phyloP scores from a whole-genome alignment of 495 filamentous ascomycete genomes.

The Umbilicaria muhlenbergii region DNA sequence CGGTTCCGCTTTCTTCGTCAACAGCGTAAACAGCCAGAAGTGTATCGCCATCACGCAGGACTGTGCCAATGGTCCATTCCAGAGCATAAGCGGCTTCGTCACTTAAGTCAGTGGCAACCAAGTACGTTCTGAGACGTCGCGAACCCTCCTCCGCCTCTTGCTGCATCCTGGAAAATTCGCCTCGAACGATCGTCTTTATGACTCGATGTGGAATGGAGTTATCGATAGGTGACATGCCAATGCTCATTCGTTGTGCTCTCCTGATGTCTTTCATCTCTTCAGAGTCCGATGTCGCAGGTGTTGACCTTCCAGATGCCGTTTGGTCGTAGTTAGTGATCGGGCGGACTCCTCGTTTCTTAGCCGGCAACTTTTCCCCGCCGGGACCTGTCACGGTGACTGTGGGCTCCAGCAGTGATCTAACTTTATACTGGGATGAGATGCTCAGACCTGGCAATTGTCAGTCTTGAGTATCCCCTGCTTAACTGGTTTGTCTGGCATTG shows the following conservation, averaged over 20 bases:
- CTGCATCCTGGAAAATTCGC: constrained; percentile 59
- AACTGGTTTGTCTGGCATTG: neutral
- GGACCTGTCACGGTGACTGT: constrained; percentile 49
- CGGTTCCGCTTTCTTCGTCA: constrained; percentile 63
- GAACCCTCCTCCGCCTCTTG: constrained; percentile 59
- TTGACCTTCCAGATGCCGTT: constrained; percentile 49
- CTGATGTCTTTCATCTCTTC: constrained; percentile 78
- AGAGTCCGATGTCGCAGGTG: constrained; percentile 71
- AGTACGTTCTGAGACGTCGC: constrained; percentile 66
- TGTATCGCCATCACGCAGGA: constrained; percentile 90
- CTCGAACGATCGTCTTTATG: constrained; percentile 76
- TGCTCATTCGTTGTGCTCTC: constrained; percentile 66
- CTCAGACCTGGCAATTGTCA: constrained; percentile 16
- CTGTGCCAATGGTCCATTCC: constrained; percentile 93
- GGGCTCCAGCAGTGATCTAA: constrained; percentile 45
- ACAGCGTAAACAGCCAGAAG: constrained; percentile 82
- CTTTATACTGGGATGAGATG: constrained; percentile 24
- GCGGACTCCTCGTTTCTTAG: constrained; percentile 54
- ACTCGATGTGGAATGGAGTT: constrained; percentile 64
- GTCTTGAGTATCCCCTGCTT: neutral
- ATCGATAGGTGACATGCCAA: constrained; percentile 61
- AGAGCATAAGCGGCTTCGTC: constrained; percentile 87
- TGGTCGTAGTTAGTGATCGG: constrained; percentile 68
- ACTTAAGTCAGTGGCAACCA: constrained; percentile 85
- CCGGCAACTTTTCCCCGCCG: constrained; percentile 35